These are phyloP conservation scores for Chlorella vulgaris DNA, from an alignment of 139 green algal species.

Conservation along the genomic window DNA sequence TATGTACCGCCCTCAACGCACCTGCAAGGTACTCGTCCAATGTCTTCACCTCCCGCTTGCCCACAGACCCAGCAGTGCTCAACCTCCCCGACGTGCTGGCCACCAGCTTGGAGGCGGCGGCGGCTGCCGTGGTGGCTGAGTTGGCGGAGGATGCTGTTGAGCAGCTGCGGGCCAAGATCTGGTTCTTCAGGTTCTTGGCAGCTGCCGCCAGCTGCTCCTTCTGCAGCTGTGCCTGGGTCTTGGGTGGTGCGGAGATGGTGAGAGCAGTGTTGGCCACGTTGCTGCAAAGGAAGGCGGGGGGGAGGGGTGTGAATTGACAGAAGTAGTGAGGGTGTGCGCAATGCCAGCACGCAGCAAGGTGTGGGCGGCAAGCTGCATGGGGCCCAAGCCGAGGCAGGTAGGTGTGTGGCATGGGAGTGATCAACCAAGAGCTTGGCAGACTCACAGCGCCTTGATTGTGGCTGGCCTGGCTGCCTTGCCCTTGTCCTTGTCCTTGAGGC, in stretches of 20 bases:
- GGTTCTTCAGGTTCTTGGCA: constrained; percentile 29
- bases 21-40: constrained; percentile 39
- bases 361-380: too few species aligned
- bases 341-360: too few species aligned
- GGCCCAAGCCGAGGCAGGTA: too few species aligned
- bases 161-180: constrained; percentile 26
- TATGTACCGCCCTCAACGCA: not conserved
- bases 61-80: not conserved
- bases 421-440: not conserved
- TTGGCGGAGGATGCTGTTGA: not conserved
- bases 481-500: not conserved
- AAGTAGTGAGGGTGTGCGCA: not conserved
- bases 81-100: not conserved
- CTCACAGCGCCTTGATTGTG: constrained; percentile 27
- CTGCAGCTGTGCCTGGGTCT: constrained; percentile 24
- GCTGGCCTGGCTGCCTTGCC: not conserved
- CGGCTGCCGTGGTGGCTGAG: not conserved
- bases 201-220: constrained; percentile 31
- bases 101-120: constrained; percentile 2
- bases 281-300: not conserved
- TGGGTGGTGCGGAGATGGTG: constrained; percentile 14
- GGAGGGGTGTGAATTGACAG: not conserved
- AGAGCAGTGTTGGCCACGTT: constrained; percentile 37
- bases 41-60: constrained; percentile 39
- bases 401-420: too few species aligned